Evolutionary conservation across 2,329 filamentous ascomycete genomes (phyloP).

Genomic region (Paraconiothyrium sp.): DNA sequence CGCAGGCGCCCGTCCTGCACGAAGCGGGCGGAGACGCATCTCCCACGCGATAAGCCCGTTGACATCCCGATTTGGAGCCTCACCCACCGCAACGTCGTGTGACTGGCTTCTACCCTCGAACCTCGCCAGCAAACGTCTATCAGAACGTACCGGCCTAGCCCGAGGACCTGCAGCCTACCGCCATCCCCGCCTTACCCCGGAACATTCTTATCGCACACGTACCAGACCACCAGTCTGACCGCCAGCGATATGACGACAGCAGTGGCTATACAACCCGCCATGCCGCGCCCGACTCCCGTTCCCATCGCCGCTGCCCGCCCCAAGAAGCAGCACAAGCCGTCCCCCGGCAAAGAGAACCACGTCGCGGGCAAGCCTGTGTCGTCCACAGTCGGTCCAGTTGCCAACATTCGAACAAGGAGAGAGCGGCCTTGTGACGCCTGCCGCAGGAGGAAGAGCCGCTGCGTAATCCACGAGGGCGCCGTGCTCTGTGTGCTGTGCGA

Average conservation of each 20-base stretch:
- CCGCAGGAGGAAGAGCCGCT: conserved; percentile 76
- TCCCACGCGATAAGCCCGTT: conserved; percentile 51
- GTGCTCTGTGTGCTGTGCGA: conserved; percentile 79
- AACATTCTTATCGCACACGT: conserved; percentile 39
- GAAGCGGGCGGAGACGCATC: conserved; percentile 26
- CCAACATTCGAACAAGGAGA: conserved; percentile 52
- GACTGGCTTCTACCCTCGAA: conserved; percentile 35
- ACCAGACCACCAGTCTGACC: conserved; percentile 30
- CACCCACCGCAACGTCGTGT: conserved; percentile 36
- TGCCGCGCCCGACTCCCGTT: conserved; percentile 55
- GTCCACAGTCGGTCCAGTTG: conserved; percentile 43
- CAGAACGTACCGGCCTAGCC: conserved; percentile 16
- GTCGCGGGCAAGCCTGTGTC: conserved; percentile 50
- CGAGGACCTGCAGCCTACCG: conserved; percentile 13
- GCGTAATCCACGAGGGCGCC: conserved; percentile 80
- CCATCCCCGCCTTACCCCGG: conserved; percentile 22
- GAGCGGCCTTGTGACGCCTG: conserved; percentile 71
- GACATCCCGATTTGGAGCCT: conserved; percentile 41
- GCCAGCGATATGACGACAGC: conserved; percentile 57
- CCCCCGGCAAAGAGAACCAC: conserved; percentile 55
- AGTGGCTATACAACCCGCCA: conserved; percentile 58
- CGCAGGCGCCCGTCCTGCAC: conserved; percentile 6
- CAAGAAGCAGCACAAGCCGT: conserved; percentile 51
- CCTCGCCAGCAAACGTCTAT: conserved; percentile 33
- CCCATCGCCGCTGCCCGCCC: conserved; percentile 57